These are phyloP conservation scores for Colletotrichum ledebouriae DNA, from an alignment of 2,329 filamentous ascomycete species.

Conservation along the genomic window DNA sequence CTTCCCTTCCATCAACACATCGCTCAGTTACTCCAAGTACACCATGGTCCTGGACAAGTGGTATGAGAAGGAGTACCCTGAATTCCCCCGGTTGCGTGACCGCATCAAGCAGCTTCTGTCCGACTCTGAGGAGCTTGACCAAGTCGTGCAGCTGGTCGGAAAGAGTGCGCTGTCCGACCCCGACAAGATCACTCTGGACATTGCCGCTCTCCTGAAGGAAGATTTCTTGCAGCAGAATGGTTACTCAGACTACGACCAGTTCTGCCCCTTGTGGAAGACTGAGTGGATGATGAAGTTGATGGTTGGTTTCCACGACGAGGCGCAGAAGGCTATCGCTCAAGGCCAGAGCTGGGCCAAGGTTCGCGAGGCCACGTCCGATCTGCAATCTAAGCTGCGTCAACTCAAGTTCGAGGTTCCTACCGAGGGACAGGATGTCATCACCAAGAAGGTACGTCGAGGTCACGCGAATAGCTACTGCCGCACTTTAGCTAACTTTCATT, in stretches of 20 bases:
- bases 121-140: slow-evolving; percentile 96
- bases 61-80: slow-evolving; percentile 93
- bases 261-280: slow-evolving; percentile 99
- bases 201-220: slow-evolving; percentile 93
- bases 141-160: slow-evolving; percentile 97
- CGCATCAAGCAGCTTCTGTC: slow-evolving; percentile 94
- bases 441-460: slow-evolving; percentile 78
- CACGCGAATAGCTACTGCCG: not conserved
- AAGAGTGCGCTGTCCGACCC: slow-evolving; percentile 96
- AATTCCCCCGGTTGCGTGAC: slow-evolving; percentile 93
- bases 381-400: slow-evolving; percentile 86
- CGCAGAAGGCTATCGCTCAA: slow-evolving; percentile 93
- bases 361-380: slow-evolving; percentile 87
- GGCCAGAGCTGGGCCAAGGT: slow-evolving; percentile 95
- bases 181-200: slow-evolving; percentile 98
- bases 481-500: slow-evolving; percentile 54
- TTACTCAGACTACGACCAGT: slow-evolving; percentile 99
- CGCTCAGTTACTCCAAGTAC: slow-evolving; percentile 97
- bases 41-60: slow-evolving; percentile 88
- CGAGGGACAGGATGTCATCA: slow-evolving; percentile 84
- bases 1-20: slow-evolving; percentile 98
- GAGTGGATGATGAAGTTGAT: slow-evolving; percentile 99
- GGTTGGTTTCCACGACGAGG: slow-evolving; percentile 97
- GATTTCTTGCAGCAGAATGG: slow-evolving; percentile 99
- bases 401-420: slow-evolving; percentile 97